Base-by-base conservation (phyloP, 768 basidiomycete species). In the Zangia roseola region DNA sequence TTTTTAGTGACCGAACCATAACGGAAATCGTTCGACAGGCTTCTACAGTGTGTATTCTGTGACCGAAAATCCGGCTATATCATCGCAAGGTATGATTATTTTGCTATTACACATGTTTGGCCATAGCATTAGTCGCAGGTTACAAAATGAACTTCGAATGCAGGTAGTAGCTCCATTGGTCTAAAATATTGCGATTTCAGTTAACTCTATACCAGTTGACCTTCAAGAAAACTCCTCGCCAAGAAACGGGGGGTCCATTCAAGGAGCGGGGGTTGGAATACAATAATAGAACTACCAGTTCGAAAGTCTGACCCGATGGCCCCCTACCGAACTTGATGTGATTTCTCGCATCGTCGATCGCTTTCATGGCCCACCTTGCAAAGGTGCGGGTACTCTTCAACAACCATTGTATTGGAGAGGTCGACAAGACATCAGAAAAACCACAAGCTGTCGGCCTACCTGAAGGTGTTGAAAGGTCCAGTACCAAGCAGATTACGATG, bases 101-200 rank as follows among this genome's bases (percentile, higher is more conserved):
- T 12, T 25, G 6, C 21, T 8, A 6, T 40, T 12, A 17, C 5
- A 9, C n/a, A 10, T 21, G 6, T 31, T 17, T 10, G 20, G 10
- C 10, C 10, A n/a, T 10, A 17, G 24, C 30, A 9, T 12, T n/a
- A 19, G 2, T 53, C 33, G 56, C 63, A 78, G 91, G 81, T 31
- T 78, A 86, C 64, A 92, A 89, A 84, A 94, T 94, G 91, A 86
- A 83, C 0, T 95, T 94, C 65, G 88, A 94, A 63, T 95, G 91
- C 88, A 43, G 30, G 87, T 31, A 31, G 14, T 6, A 4, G 7
- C 5, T 31, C 16, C 14, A 16, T 6, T 31, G 14, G 7, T 31
- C 4, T 16, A 9, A 16, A 2, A 31, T 14, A 14, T 30, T 30
- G 30, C 6, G 31, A 16, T 31, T 16, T 31, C 31, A 31, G 31